Conservation (phyloP, 768 basidiomycete genomes). For the Scleroderma citrinum region DNA sequence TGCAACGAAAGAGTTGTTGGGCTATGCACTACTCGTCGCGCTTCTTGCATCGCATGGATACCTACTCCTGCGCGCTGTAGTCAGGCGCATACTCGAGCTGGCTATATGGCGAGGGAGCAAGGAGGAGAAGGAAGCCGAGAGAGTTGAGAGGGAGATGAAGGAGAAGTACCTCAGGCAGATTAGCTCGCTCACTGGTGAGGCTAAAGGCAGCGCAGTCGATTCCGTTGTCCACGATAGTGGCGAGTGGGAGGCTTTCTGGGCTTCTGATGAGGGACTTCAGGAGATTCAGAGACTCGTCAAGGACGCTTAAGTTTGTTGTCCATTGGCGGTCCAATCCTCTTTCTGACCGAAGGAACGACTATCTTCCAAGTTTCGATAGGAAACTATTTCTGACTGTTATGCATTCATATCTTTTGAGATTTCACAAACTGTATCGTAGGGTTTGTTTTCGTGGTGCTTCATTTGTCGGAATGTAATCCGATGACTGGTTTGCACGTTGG, state of each 20-base stretch:
- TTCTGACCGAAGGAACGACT: too few relatives aligned
- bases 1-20: slow-evolving; percentile 45
- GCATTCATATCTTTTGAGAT: too few relatives aligned
- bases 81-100: slow-evolving; percentile 67
- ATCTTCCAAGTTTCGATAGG: too few relatives aligned
- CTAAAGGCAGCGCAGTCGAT: slow-evolving; percentile 1
- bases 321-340: too few relatives aligned
- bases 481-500: too few relatives aligned
- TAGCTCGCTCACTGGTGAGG: slow-evolving; percentile 5
- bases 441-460: too few relatives aligned
- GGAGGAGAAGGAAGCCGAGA: slow-evolving; percentile 56
- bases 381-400: too few relatives aligned
- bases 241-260: slow-evolving; percentile 52
- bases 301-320: slow-evolving; percentile 30
- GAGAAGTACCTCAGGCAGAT: slow-evolving; percentile 31
- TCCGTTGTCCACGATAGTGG: slow-evolving; percentile 6
- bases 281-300: slow-evolving; percentile 66
- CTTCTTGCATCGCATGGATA: slow-evolving; percentile 86
- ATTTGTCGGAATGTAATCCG: too few relatives aligned
- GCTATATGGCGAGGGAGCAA: slow-evolving; percentile 70
- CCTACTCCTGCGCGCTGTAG: slow-evolving; percentile 53
- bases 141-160: slow-evolving; percentile 50
- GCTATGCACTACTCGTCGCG: slow-evolving; percentile 66
- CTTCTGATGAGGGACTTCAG: slow-evolving; percentile 64
- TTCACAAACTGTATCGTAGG: too few relatives aligned